Evolutionary conservation across 495 filamentous ascomycete genomes (phyloP).

Genomic region (Zalerion maritima): DNA sequence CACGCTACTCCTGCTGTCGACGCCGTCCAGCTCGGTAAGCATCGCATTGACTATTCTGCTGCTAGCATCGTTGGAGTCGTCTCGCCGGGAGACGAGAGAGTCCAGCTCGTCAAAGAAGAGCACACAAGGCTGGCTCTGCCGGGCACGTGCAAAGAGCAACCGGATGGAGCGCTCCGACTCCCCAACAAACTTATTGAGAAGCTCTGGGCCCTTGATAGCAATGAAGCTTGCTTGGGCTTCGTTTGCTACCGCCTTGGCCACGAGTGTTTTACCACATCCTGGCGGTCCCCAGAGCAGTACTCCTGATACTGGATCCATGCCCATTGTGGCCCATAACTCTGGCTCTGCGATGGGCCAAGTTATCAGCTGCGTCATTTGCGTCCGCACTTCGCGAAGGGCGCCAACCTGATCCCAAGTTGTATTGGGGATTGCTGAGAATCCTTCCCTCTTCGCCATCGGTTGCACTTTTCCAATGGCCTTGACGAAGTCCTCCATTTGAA

Average conservation of each 20-base stretch:
- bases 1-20: slow-evolving; percentile 67
- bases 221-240: slow-evolving; percentile 96
- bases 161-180: slow-evolving; percentile 88
- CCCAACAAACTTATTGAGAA: slow-evolving; percentile 91
- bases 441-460: slow-evolving; percentile 87
- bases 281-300: slow-evolving; percentile 95
- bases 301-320: slow-evolving; percentile 78
- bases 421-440: slow-evolving; percentile 93
- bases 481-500: slow-evolving; percentile 53
- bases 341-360: slow-evolving; percentile 85
- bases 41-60: slow-evolving; percentile 89
- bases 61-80: slow-evolving; percentile 68
- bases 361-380: slow-evolving; percentile 74
- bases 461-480: slow-evolving; percentile 73
- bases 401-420: slow-evolving; percentile 92
- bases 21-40: slow-evolving; percentile 88
- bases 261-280: slow-evolving; percentile 90
- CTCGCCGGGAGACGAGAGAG: slow-evolving; percentile 73
- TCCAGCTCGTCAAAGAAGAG: slow-evolving; percentile 98
- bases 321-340: slow-evolving; percentile 62
- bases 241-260: slow-evolving; percentile 92
- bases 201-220: slow-evolving; percentile 87
- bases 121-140: slow-evolving; percentile 77
- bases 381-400: slow-evolving; percentile 62
- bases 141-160: slow-evolving; percentile 80